These are phyloP conservation scores for Debaryomyces udenii DNA, from an alignment of 1,139 yeast genomes.

Conservation along the genomic window DNA sequence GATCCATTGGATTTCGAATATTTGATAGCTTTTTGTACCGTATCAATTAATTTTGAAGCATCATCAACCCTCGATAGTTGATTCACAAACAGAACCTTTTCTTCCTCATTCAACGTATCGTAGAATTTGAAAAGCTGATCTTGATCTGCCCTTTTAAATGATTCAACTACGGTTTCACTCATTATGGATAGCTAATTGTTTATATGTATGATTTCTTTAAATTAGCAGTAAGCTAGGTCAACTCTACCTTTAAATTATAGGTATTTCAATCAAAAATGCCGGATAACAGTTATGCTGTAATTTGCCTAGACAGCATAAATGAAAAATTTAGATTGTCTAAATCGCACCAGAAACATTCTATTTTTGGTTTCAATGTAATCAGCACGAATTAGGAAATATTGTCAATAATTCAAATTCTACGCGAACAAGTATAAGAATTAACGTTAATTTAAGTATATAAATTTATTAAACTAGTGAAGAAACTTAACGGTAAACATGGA, in stretches of 20 bases:
- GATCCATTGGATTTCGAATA: conserved; percentile 39
- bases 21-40: conserved; percentile 53
- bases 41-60: conserved; percentile 42
- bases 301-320: not conserved
- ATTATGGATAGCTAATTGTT: not conserved
- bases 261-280: too few species aligned
- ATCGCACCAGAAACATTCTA: conserved; percentile 5
- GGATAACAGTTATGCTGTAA: not conserved
- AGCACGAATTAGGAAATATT: conserved; percentile 6
- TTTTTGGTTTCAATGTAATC: not conserved
- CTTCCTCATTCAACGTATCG: conserved; percentile 33
- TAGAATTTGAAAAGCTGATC: conserved; percentile 46
- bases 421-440: too few species aligned
- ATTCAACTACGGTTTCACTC: conserved; percentile 30
- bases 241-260: too few species aligned
- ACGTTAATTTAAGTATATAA: not conserved
- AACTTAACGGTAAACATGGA: conserved; percentile 1
- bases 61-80: conserved; percentile 47
- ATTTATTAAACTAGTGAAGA: not conserved
- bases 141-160: conserved; percentile 55
- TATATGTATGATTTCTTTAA: not conserved
- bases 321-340: not conserved
- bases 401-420: not conserved
- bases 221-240: too few species aligned
- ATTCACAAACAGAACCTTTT: conserved; percentile 32